Conservation (phyloP, 257 asterid species). For the Striga asiatica region DNA sequence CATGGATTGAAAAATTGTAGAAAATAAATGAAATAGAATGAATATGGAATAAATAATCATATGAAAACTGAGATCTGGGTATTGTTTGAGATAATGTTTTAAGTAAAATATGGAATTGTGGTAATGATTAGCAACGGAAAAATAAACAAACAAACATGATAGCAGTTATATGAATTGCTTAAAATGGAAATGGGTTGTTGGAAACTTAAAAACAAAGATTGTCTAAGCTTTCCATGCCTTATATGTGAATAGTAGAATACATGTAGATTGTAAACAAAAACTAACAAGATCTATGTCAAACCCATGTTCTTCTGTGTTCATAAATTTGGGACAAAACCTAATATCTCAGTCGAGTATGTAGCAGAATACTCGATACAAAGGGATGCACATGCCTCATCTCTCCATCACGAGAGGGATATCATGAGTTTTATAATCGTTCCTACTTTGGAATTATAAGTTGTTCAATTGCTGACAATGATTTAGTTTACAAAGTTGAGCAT, state of each 20-base stretch:
- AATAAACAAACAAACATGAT: too few species aligned
- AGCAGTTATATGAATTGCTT: too few species aligned
- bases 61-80: too few species aligned
- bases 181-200: too few species aligned
- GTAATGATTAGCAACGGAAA: too few species aligned
- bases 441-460: neutral
- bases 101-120: too few species aligned
- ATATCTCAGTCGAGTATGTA: neutral
- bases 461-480: neutral
- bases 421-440: neutral
- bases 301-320: neutral
- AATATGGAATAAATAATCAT: too few species aligned
- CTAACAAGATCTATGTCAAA: neutral
- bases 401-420: neutral
- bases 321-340: neutral
- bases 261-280: neutral
- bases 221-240: too few species aligned
- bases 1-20: neutral
- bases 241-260: too few species aligned
- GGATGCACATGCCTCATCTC: neutral
- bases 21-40: too few species aligned
- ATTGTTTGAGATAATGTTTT: too few species aligned
- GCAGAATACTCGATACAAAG: neutral
- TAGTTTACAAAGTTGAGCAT: slow-evolving; percentile 7
- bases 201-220: too few species aligned